Evolutionary conservation across 148 eudicot species (phyloP).

Genomic region (Rhododendron griersonianum): DNA sequence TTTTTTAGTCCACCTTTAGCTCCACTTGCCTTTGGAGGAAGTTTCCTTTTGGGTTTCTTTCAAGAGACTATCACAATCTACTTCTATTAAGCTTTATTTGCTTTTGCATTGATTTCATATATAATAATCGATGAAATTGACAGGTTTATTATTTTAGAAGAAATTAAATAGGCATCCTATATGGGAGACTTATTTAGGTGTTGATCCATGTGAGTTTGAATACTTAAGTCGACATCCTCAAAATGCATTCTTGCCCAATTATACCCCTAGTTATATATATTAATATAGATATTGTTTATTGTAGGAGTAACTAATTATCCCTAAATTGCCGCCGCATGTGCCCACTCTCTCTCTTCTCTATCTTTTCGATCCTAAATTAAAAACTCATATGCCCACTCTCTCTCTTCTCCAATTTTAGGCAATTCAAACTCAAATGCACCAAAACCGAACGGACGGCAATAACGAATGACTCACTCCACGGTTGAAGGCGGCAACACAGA

Average conservation of each 20-base stretch:
- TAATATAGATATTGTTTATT: too few relatives aligned
- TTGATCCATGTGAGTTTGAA: too few relatives aligned
- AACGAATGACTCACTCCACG: slow-evolving; percentile 51
- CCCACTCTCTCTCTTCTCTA: too few relatives aligned
- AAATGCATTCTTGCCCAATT: too few relatives aligned
- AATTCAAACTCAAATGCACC: background rate
- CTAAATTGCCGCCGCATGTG: too few relatives aligned
- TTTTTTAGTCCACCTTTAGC: background rate
- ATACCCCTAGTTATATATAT: too few relatives aligned
- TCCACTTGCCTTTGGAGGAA: background rate
- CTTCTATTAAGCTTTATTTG: background rate
- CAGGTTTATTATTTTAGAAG: background rate
- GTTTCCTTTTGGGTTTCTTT: background rate
- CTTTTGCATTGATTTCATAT: background rate
- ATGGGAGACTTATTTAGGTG: too few relatives aligned
- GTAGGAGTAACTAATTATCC: too few relatives aligned
- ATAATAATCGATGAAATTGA: background rate
- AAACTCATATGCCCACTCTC: too few relatives aligned
- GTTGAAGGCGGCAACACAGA: slow-evolving; percentile 82
- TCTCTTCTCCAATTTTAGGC: background rate
- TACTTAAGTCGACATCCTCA: too few relatives aligned
- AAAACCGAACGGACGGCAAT: background rate
- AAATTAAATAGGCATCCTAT: too few relatives aligned
- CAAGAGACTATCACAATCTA: background rate
- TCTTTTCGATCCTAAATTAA: too few relatives aligned